Percentiles rank a stretch among this genome's conserved stretches.
phyloP scores from a whole-genome alignment of 371 early-diverging fungal genomes.

The Mucor lusitanicus region DNA sequence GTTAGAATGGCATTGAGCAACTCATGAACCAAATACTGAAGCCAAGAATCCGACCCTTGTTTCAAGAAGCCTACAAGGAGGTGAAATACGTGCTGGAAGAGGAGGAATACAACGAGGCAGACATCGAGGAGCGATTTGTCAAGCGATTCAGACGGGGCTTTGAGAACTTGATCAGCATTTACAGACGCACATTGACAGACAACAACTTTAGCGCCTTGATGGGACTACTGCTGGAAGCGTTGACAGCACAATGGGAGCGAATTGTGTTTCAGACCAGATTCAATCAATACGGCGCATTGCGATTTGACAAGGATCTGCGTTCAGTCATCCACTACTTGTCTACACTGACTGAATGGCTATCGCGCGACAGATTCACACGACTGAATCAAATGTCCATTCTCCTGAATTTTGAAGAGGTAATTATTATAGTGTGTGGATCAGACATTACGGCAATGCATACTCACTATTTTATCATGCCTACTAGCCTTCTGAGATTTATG shows the following conservation, averaged over 20 bases:
- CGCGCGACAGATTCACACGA: conserved; percentile 77
- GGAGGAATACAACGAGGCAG: conserved; percentile 88
- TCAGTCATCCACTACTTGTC: conserved; percentile 72
- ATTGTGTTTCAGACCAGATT: conserved; percentile 84
- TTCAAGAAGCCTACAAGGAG: conserved; percentile 81
- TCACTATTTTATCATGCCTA: not conserved
- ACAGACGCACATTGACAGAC: conserved; percentile 59
- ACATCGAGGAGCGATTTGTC: conserved; percentile 75
- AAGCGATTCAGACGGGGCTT: conserved; percentile 76
- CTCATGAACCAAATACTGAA: conserved; percentile 77
- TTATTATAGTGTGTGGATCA: not conserved
- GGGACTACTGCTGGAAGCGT: conserved; percentile 58
- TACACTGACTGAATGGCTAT: conserved; percentile 59
- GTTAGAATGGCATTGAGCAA: conserved; percentile 77
- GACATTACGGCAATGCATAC: not conserved
- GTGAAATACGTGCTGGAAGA: conserved; percentile 87
- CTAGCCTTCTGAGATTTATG: conserved; percentile 68
- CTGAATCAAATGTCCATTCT: conserved; percentile 81
- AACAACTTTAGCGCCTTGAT: conserved; percentile 70
- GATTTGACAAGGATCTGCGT: conserved; percentile 90
- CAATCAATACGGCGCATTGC: conserved; percentile 80
- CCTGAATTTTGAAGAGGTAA: conserved; percentile 76
- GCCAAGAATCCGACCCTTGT: conserved; percentile 75
- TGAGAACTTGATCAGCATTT: conserved; percentile 50
- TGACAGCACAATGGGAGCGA: conserved; percentile 85